Evolutionary conservation across 176 grass and related monocot species (phyloP).

Genomic region (Carex scoparia): DNA sequence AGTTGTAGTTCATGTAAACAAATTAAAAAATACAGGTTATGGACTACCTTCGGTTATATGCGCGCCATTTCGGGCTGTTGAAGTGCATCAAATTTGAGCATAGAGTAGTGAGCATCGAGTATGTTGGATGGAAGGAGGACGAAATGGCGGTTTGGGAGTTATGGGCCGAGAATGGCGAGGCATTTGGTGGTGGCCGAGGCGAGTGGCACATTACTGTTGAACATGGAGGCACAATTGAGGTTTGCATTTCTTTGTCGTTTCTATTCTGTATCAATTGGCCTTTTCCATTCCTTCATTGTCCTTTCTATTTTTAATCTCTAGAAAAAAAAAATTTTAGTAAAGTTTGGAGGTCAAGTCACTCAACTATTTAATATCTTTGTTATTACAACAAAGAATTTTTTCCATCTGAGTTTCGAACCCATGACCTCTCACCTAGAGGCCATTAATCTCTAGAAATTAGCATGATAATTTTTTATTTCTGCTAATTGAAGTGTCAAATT

Average conservation of each 20-base stretch:
- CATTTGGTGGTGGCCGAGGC: conserved; percentile 38
- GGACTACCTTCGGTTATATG: conserved; percentile 55
- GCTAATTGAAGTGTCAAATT: too few species aligned
- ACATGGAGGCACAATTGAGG: conserved; percentile 20
- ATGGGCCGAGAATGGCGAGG: conserved; percentile 62
- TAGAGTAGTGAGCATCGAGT: conserved; percentile 38
- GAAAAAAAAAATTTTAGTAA: too few species aligned
- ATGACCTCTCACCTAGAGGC: too few species aligned
- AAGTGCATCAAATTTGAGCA: conserved; percentile 38
- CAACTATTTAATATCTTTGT: too few species aligned
- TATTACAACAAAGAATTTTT: too few species aligned
- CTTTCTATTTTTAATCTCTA: not conserved
- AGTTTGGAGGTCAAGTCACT: too few species aligned
- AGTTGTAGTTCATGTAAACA: not conserved
- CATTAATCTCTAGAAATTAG: not conserved
- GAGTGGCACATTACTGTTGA: conserved; percentile 32
- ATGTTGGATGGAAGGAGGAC: conserved; percentile 17
- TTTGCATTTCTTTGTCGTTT: not conserved
- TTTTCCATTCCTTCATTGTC: too few species aligned
- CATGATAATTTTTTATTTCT: not conserved
- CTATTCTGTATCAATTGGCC: not conserved
- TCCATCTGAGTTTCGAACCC: too few species aligned
- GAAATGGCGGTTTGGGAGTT: conserved; percentile 29
- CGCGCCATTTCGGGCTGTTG: conserved; percentile 53
- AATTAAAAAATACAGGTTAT: conserved; percentile 28